Evolutionary conservation across 352 stramenopile genomes (phyloP), one percentile per base, ranked within the genome.

Genomic region (Globisporangium cederbergense): DNA sequence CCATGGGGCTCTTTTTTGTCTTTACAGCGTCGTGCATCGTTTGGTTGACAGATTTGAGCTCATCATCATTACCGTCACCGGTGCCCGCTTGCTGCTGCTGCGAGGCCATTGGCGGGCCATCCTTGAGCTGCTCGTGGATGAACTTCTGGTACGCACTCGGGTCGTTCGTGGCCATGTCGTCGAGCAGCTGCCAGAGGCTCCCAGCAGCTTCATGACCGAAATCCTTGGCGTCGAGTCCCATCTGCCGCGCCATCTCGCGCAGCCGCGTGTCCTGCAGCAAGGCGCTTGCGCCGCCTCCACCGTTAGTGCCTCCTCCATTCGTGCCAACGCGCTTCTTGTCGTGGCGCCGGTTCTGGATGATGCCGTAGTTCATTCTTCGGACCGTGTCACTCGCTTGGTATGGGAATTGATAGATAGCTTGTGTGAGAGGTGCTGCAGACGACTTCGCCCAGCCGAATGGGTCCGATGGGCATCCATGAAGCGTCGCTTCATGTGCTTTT

Each of bases 191-290:
- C 87, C 87, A 96, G 40, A 96, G 62, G 5, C 70, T 62, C 50
- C 86, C 75, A 40, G 88, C 88, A 16, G 86, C 85, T 30, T 93
- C 79, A 40, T 72, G 69, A 20, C 83, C 79, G 40, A 94, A 81
- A 56, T 91, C 80, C 60, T 81, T 75, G 4, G 83, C 66, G 25
- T 85, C 73, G 20, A 95, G 77, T 6, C 86, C 84, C 80, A 95
- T 91, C 76, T 93, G 84, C 70, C 85, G 89, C 46, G 85, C 87
- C 60, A 94, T 89, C 62, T 90, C 81, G 34, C 86, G 82, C 76
- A 94, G 76, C 4, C 82, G 78, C 34, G 75, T 62, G 63, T 92
- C 82, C 11, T 70, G 67, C 25, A 91, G 66, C 36, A 90, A 60
- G 22, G 76, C 66, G 53, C 75, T 79, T 25, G 73, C 62, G 1